Conservation (phyloP, 345 rosid genomes). For the Excoecaria cochinchinensis region DNA sequence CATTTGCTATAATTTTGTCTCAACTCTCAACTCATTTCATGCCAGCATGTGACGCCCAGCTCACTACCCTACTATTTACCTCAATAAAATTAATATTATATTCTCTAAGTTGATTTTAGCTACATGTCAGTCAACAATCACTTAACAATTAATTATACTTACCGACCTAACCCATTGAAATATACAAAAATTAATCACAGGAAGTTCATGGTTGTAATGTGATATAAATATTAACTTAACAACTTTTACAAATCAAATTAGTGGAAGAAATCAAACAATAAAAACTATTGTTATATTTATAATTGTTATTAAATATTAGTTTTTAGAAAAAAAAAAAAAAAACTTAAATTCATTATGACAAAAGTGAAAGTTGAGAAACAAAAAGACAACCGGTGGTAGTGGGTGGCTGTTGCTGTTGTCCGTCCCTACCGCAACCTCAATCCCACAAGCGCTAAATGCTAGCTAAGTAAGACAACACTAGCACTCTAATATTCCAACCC, state of each 20-base stretch:
- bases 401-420: not conserved
- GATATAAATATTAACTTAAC: too few relatives aligned
- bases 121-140: not conserved
- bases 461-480: not conserved
- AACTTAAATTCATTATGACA: too few relatives aligned
- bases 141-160: not conserved
- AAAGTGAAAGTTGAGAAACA: not conserved
- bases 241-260: too few relatives aligned
- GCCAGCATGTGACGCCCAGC: not conserved
- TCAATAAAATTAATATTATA: too few relatives aligned
- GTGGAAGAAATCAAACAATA: too few relatives aligned
- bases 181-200: too few relatives aligned
- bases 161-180: not conserved
- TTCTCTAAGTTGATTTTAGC: too few relatives aligned
- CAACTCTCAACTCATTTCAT: not conserved
- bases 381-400: not conserved
- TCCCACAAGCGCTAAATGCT: not conserved
- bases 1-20: constrained; percentile 1
- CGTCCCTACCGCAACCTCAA: too few relatives aligned
- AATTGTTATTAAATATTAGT: too few relatives aligned
- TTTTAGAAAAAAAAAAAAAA: too few relatives aligned
- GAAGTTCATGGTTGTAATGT: too few relatives aligned
- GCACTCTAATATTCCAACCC: not conserved
- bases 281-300: too few relatives aligned
- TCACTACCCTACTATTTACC: not conserved